These are phyloP conservation scores for Suillus placidus DNA, from an alignment of 768 basidiomycete species.

Conservation along the genomic window DNA sequence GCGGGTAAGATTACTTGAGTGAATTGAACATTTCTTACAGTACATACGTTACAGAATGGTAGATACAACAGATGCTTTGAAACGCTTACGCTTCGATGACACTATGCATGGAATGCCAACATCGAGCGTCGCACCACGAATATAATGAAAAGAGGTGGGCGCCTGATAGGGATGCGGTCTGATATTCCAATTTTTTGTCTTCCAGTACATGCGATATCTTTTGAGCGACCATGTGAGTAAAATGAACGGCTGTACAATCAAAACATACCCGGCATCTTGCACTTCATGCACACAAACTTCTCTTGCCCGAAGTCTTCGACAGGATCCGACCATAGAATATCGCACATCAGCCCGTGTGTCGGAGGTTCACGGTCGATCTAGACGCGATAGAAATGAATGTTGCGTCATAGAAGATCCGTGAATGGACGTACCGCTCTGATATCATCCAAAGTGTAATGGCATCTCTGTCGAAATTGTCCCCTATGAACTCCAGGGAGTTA, in stretches of 20 bases:
- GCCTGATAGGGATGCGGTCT: too few relatives aligned
- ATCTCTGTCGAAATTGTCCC: constrained; percentile 97
- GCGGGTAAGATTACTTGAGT: too few relatives aligned
- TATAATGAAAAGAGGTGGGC: too few relatives aligned
- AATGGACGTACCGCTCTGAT: constrained; percentile 69
- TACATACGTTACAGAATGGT: too few relatives aligned
- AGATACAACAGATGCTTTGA: too few relatives aligned
- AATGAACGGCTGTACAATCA: not conserved
- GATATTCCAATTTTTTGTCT: too few relatives aligned
- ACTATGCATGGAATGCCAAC: too few relatives aligned
- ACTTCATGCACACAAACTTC: constrained; percentile 97
- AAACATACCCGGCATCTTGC: constrained; percentile 90
- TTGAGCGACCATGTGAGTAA: constrained; percentile 2
- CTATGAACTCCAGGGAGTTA: constrained; percentile 96
- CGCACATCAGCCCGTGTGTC: constrained; percentile 97
- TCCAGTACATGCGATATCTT: constrained; percentile 98
- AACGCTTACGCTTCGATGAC: too few relatives aligned
- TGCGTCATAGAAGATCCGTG: not conserved
- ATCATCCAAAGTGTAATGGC: constrained; percentile 96
- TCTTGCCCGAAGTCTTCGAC: constrained; percentile 97
- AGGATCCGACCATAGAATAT: constrained; percentile 98
- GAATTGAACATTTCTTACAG: too few relatives aligned
- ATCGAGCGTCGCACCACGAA: too few relatives aligned
- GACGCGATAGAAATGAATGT: constrained; percentile 6
- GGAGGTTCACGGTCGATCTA: constrained; percentile 98